phyloP scores from a whole-genome alignment of 805 yeast genomes.

The Candida bentonensis region DNA sequence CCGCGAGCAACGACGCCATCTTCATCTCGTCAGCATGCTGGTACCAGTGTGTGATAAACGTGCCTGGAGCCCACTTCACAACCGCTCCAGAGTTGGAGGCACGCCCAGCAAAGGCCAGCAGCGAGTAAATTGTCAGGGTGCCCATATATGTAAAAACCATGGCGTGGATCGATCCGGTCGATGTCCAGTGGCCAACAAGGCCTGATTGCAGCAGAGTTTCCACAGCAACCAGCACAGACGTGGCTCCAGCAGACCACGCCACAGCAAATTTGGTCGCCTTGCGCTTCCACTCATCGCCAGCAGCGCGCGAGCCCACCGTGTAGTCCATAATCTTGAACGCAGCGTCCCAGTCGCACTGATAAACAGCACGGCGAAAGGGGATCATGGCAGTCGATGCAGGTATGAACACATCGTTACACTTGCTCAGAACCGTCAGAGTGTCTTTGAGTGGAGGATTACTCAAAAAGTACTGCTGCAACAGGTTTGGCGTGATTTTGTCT shows the following conservation, averaged over 20 bases:
- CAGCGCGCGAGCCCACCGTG: conserved; percentile 45
- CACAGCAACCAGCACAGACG: conserved; percentile 29
- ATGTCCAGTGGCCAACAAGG: conserved; percentile 24
- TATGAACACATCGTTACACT: neutral
- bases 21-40: conserved; percentile 53
- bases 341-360: conserved; percentile 39
- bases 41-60: conserved; percentile 50
- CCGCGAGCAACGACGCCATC: conserved; percentile 51
- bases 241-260: conserved; percentile 18
- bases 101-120: conserved; percentile 34
- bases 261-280: conserved; percentile 23
- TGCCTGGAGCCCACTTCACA: conserved; percentile 51
- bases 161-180: conserved; percentile 27
- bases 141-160: conserved; percentile 36
- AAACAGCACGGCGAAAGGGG: conserved; percentile 49
- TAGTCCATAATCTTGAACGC: conserved; percentile 46
- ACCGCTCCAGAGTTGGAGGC: conserved; percentile 39
- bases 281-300: conserved; percentile 24
- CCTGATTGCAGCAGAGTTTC: conserved; percentile 33
- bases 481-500: neutral
- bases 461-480: neutral
- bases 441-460: neutral
- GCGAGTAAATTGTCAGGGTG: conserved; percentile 33
- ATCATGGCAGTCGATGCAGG: conserved; percentile 31
- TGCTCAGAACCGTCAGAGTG: neutral